These are phyloP conservation scores for Acanthochlamys bracteata DNA, from an alignment of 106 monocot genomes.

Conservation along the genomic window DNA sequence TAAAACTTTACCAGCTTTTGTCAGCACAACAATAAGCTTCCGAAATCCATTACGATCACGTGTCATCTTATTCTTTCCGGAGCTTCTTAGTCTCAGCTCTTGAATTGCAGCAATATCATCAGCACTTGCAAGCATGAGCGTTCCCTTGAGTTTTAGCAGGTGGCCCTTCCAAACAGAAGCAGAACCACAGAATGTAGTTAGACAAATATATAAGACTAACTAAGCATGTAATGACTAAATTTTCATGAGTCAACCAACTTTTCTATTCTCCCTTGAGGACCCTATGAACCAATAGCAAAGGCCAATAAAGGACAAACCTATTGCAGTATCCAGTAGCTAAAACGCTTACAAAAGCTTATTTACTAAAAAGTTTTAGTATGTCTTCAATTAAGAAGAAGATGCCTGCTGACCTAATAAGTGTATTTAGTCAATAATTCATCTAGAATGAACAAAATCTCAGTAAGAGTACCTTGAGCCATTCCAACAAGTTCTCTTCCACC, in stretches of 20 bases:
- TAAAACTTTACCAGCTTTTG: conserved; percentile 76
- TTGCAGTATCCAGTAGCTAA: no score
- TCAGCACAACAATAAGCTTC: conserved; percentile 81
- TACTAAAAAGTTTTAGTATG: no score
- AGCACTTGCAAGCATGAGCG: conserved; percentile 82
- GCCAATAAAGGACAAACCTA: no score
- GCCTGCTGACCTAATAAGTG: no score
- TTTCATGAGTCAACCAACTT: no score
- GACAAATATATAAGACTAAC: neutral
- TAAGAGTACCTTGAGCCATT: conserved; percentile 82
- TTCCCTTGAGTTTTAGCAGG: conserved; percentile 85
- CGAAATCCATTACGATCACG: conserved; percentile 97
- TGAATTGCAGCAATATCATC: conserved; percentile 77
- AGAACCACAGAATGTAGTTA: neutral
- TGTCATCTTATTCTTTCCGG: conserved; percentile 90
- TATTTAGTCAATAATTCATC: no score
- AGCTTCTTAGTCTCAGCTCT: conserved; percentile 70
- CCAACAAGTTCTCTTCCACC: conserved; percentile 90
- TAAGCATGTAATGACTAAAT: neutral
- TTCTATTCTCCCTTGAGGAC: no score
- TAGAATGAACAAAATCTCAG: neutral
- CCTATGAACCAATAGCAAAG: no score
- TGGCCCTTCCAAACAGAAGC: conserved; percentile 58
- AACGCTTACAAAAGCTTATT: no score
- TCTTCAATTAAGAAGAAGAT: no score